Evolutionary conservation across 495 filamentous ascomycete genomes (phyloP), one percentile per base, ranked within the genome.

Genomic region (Xylaria curta): DNA sequence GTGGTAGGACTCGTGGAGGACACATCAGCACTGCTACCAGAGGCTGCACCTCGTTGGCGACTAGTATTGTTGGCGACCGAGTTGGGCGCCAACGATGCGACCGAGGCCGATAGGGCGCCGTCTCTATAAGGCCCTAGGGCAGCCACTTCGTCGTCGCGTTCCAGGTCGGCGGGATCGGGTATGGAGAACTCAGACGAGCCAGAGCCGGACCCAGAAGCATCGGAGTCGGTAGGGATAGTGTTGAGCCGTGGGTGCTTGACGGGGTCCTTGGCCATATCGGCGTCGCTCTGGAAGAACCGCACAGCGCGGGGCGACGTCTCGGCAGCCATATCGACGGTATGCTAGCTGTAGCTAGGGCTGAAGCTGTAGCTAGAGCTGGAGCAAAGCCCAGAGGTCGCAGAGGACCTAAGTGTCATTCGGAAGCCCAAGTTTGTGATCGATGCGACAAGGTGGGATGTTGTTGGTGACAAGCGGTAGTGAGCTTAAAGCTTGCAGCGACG

Each of bases 141-240:
- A 64, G 79, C 81, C 65, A 87, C 82, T 60, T 80, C 83, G 64
- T 86, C 84, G 63, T 85, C 80, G 42, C 84, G 82, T 68, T 86
- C 83, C 26, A 80, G 79, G 73, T 84, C 72, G 76, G 80, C 79
- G 72, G 83, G 79, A 49, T 87, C 85, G 64, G 85, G 81, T 12
- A 79, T 74, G 49, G 86, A 87, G 51, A 92, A 90, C 70, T 88
- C 88, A 26, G 90, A 92, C 6, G 89, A 90, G 49, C 83, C 87
- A 40, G 90, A 91, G 68, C 68, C 68, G 10, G 68, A 70, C 3
- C 68, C 69, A 42, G 70, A 68, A 70, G 85, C 88, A 49, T 89
- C 90, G 31, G 90, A 92, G 76, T 92, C 91, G 68, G 77, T 88
- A 73, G 80, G 85, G 77, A 79, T 81, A 65, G 81, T 83, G 75